phyloP scores from a whole-genome alignment of 1,139 yeast genomes.

The Candida mesenterica region DNA sequence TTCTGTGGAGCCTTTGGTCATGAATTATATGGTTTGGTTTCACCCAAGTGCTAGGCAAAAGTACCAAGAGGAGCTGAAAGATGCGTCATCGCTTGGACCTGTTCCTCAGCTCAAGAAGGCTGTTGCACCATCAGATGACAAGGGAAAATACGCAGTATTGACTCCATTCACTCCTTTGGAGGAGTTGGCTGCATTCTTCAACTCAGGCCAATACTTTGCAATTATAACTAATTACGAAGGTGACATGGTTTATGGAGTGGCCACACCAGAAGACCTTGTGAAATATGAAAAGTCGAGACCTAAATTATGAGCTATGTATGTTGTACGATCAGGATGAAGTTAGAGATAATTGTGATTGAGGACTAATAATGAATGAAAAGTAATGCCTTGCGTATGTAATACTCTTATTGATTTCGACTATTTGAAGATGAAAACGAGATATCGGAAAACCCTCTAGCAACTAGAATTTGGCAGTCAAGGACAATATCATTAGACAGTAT shows the following conservation, averaged over 20 bases:
- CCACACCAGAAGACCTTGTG: constrained; percentile 59
- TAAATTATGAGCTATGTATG: constrained; percentile 22
- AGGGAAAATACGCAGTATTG: constrained; percentile 40
- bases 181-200: constrained; percentile 52
- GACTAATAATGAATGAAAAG: no score
- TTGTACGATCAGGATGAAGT: not conserved
- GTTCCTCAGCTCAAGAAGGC: constrained; percentile 28
- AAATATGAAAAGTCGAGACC: constrained; percentile 57
- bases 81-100: constrained; percentile 10
- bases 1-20: constrained; percentile 30
- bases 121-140: constrained; percentile 26
- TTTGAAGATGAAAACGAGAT: no score
- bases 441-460: no score
- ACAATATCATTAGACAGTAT: no score
- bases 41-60: constrained; percentile 35
- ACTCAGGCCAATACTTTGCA: constrained; percentile 53
- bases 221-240: constrained; percentile 56
- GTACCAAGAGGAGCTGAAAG: constrained; percentile 23
- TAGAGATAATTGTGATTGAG: not conserved
- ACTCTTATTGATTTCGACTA: no score
- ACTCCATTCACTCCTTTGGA: constrained; percentile 62
- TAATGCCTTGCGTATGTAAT: not conserved
- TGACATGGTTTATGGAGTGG: constrained; percentile 60
- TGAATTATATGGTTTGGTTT: constrained; percentile 46
- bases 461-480: no score